phyloP scores from a whole-genome alignment of 2,329 filamentous ascomycete species.

The Nigrograna mackinnonii region DNA sequence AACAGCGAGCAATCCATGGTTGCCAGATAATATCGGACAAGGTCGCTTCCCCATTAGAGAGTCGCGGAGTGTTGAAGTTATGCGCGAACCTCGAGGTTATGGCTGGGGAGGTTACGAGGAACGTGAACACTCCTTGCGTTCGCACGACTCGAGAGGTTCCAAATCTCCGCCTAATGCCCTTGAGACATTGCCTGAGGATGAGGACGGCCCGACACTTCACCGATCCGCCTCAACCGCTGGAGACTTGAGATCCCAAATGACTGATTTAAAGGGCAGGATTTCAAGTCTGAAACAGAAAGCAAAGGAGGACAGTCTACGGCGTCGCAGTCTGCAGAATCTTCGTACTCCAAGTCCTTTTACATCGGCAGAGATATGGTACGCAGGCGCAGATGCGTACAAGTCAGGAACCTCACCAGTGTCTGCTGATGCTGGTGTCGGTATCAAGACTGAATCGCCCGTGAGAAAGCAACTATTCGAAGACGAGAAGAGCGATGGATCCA shows the following conservation, averaged over 20 bases:
- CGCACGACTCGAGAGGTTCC: constrained; percentile 41
- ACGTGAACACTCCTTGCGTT: constrained; percentile 33
- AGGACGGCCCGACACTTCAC: constrained; percentile 47
- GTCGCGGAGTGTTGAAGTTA: constrained; percentile 43
- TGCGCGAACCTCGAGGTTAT: constrained; percentile 34
- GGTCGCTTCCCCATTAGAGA: constrained; percentile 41
- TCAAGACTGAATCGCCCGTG: constrained; percentile 27
- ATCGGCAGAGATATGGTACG: constrained; percentile 65
- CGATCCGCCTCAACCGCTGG: constrained; percentile 74
- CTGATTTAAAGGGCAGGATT: constrained; percentile 82
- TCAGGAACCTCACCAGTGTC: constrained; percentile 22
- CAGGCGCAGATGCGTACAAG: constrained; percentile 39
- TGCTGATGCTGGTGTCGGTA: constrained; percentile 32
- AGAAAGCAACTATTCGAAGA: constrained; percentile 24
- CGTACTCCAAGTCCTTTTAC: constrained; percentile 80
- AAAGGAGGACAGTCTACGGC: constrained; percentile 75
- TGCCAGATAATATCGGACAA: constrained; percentile 36
- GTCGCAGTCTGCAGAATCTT: constrained; percentile 75
- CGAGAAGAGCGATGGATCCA: constrained; percentile 5
- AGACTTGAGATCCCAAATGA: constrained; percentile 81
- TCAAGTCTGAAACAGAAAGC: constrained; percentile 78
- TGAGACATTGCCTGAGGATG: constrained; percentile 48
- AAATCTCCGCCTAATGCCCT: constrained; percentile 36
- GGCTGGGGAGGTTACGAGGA: constrained; percentile 22
- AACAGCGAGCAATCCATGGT: constrained; percentile 40